These are phyloP conservation scores for Beverwykella pulmonaria DNA, from an alignment of 495 filamentous ascomycete species.

Conservation along the genomic window DNA sequence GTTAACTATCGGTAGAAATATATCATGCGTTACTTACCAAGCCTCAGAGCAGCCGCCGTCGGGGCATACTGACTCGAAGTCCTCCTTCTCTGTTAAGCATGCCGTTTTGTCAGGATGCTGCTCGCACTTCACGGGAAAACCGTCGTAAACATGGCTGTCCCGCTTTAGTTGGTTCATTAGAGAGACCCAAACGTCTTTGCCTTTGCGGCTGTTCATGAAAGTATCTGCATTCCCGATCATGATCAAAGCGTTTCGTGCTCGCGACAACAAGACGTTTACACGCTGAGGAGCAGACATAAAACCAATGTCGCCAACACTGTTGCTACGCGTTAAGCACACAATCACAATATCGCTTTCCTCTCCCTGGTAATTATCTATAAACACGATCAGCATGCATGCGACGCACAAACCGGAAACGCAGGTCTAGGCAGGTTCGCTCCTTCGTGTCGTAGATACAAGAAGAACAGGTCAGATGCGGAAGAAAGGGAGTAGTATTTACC, in stretches of 20 bases:
- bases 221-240: slow-evolving; percentile 73
- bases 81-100: slow-evolving; percentile 51
- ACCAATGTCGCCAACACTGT: slow-evolving; percentile 64
- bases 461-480: background rate
- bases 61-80: slow-evolving; percentile 65
- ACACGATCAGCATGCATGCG: too few relatives aligned
- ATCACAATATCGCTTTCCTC: slow-evolving; percentile 80
- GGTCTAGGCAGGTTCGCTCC: too few relatives aligned
- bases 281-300: slow-evolving; percentile 73
- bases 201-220: slow-evolving; percentile 66
- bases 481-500: slow-evolving; percentile 46
- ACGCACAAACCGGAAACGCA: too few relatives aligned
- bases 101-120: slow-evolving; percentile 59
- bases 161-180: slow-evolving; percentile 62
- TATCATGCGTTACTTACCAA: slow-evolving; percentile 56
- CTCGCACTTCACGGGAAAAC: slow-evolving; percentile 70
- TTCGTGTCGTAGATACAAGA: background rate
- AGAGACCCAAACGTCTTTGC: slow-evolving; percentile 58
- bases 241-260: slow-evolving; percentile 68
- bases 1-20: background rate
- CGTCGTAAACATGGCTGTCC: slow-evolving; percentile 64
- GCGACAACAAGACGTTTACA: slow-evolving; percentile 71
- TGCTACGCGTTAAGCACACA: slow-evolving; percentile 68
- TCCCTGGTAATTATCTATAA: slow-evolving; percentile 75
- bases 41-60: slow-evolving; percentile 72